Base-by-base conservation (phyloP, 1,284 basidiomycete species). In the Ganoderma lucidum region DNA sequence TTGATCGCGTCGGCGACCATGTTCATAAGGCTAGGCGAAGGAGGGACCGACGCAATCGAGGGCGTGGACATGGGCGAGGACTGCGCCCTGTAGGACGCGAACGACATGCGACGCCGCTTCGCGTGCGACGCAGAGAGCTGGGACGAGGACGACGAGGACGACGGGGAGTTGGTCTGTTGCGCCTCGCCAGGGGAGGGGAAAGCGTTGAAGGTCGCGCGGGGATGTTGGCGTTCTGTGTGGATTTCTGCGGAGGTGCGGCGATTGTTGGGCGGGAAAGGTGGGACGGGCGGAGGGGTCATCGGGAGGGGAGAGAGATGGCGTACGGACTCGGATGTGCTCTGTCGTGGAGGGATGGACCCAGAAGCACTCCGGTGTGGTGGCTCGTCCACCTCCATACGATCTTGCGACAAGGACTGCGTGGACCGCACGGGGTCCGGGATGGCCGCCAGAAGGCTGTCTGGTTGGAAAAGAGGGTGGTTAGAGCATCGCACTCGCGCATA, bases 1-100 rank as follows among this genome's bases (percentile, higher is more conserved):
- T 73, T 74, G 70, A 75, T 70, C 42, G 73, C 73, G 53, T 72
- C 73, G 0, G 67, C 63, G 63, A 75, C 66, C 70, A 73, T 73
- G 58, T 69, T 65, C 4, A 66, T 60, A 41, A 75, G 72, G 6
- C 63, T 60, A 19, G 75, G 75, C 6, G 73, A 73, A 8, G 72
- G 68, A 12, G 75, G 73, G 8, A 73, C 55, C 1, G 73, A 69
- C 0, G 71, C n/a, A 8, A 65, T 65, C 9, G 68, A 68, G 0
- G 73, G 73, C 5, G 73, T 70, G 17, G 66, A 65, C 66, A 72
- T 70, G 14, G 75, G 75, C 28, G 75, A 75, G 37, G 75, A 74
- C 51, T 74, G 73, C 2, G 72, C 70, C 3, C 65, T 62, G 56
- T 30, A 71, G 5, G 51, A 42, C 6, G 75, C 73, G 48, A 75